Conservation (phyloP, 768 basidiomycete genomes). For the Russula vinacea region DNA sequence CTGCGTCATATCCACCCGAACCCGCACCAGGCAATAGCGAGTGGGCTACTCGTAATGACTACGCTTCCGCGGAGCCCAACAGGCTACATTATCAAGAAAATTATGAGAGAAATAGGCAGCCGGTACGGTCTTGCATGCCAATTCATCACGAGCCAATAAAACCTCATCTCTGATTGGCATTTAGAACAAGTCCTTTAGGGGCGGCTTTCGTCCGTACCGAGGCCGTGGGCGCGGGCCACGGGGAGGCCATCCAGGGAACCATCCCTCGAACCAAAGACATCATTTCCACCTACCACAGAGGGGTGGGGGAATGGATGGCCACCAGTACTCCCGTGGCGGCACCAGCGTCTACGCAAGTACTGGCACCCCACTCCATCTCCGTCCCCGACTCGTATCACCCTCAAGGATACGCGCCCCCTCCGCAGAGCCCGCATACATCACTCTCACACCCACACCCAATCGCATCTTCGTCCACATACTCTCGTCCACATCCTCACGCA, state of each 20-base stretch:
- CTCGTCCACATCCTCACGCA: not conserved
- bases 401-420: slow-evolving; percentile 1
- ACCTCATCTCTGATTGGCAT: not conserved
- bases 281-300: not conserved
- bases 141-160: not conserved
- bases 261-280: not conserved
- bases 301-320: not conserved
- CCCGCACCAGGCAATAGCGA: not conserved
- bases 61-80: not conserved
- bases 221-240: slow-evolving; percentile 10
- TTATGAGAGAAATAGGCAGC: slow-evolving; percentile 2
- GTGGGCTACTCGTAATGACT: slow-evolving; percentile 11
- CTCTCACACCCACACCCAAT: slow-evolving; percentile 1
- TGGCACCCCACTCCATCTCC: not conserved
- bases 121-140: slow-evolving; percentile 12
- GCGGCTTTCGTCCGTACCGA: slow-evolving; percentile 7
- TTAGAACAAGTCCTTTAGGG: not conserved
- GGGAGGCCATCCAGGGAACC: slow-evolving; percentile 15
- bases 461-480: not conserved
- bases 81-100: slow-evolving; percentile 18
- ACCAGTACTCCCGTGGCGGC: not conserved
- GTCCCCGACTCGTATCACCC: slow-evolving; percentile 10
- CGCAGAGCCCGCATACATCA: not conserved
- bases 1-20: slow-evolving; percentile 2
- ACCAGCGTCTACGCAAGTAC: not conserved